These are phyloP conservation scores for Peniophora sp. DNA, from an alignment of 1,284 basidiomycete species.

Conservation along the genomic window DNA sequence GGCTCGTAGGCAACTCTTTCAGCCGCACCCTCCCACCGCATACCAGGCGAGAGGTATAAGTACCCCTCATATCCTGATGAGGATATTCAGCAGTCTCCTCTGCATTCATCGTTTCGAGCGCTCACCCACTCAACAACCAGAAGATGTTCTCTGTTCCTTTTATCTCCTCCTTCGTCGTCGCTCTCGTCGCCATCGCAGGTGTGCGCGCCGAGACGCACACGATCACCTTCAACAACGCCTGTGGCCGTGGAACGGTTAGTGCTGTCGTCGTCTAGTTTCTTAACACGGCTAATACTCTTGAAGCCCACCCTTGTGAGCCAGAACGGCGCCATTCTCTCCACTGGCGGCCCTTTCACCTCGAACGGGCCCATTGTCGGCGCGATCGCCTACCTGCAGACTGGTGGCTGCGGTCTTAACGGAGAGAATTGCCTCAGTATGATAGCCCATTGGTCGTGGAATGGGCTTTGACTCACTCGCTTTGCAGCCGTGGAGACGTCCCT, in stretches of 20 bases:
- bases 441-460: no score
- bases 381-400: neutral
- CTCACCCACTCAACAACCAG: no score
- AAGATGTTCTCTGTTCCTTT: neutral
- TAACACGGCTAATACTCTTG: no score
- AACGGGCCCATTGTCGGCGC: neutral
- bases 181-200: neutral
- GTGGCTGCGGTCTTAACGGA: constrained; percentile 14
- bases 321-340: neutral
- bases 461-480: no score
- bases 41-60: no score
- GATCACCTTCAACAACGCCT: neutral
- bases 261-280: no score
- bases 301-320: neutral
- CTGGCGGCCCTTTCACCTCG: neutral
- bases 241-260: no score
- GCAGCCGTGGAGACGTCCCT: constrained; percentile 17
- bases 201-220: neutral
- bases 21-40: no score
- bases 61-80: no score
- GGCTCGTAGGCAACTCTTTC: no score
- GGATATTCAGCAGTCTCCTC: no score
- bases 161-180: neutral
- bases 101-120: no score
- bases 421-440: constrained; percentile 16